Base-by-base conservation (phyloP, 345 rosid genomes). In the Streptanthus diversifolius region DNA sequence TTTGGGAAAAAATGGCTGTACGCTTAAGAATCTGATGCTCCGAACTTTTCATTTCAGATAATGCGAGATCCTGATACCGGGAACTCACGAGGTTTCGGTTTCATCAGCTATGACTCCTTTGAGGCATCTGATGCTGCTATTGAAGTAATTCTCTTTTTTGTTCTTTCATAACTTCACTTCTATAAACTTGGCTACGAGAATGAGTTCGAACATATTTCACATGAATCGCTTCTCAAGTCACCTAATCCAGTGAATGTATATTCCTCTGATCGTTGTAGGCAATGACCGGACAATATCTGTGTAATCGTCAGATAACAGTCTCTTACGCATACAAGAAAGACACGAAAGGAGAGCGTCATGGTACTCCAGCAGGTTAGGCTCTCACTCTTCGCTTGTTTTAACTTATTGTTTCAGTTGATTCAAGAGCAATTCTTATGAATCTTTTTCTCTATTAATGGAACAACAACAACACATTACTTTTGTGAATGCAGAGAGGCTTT, bases 61-160 rank as follows among this genome's bases (percentile, higher is more conserved):
- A 92, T 95, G 97, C 83, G 98, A 82, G 99, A 95, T 83, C 98
- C 99, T 2, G 99, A 95, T 40, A 88, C 98, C 0, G 99, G 99
- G 49, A 90, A 86, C 84, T 95, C 98, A 9, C 90, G 98, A 41
- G 99, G 98, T 48, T 95, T 95, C 71, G 99, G 98, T 77, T 95
- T 95, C 80, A 87, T 95, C 49, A 95, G 99, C 75, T 95, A 95
- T 76, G 99, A 95, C 70, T 95, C 99, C 41, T 95, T 95, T 70
- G 96, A 92, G 73, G 98, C 98, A 60, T 95, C 99, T 76, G 99
- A 92, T 87, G 88, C 98, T 51, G 99, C 98, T 64, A 95, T 92
- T 44, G 99, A 95, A 96, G 99, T 91, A 77, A 66, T 32, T 41
- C 9, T 17, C 27, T 40, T 44, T 40, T n/a, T 13, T 36, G 7